Base-by-base conservation (phyloP, 2,329 filamentous ascomycete species). In the Chaetomiaceae sp. region DNA sequence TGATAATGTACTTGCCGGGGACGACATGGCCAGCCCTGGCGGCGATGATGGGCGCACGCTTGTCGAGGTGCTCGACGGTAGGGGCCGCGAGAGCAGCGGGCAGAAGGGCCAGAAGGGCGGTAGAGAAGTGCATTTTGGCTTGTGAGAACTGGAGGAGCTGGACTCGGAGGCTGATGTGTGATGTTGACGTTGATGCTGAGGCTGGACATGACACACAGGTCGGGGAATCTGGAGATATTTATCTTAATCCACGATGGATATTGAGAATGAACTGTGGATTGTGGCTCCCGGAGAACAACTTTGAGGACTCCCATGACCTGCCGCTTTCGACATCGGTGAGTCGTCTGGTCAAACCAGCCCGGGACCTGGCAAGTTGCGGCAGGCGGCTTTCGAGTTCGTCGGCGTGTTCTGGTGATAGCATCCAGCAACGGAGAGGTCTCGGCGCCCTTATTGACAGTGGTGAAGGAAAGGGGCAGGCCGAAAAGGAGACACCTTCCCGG, bases 1-100 rank as follows among this genome's bases (percentile, higher is more conserved):
- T 73, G 61, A 74, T 67, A 45, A 75, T 72, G 63, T 71, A 75
- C 58, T 69, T 68, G 57, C 66, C 66, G 5, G 68, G 67, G 48
- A 74, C 66, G 34, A 66, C 58, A 34, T 59, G 45, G 30, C 65
- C 67, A 46, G 61, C 64, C 48, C 66, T 63, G 25, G 70, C 65
- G 23, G 61, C 51, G 35, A 73, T 60, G 57, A 73, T 45, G 8
- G 71, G 70, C 3, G 70, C 65, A 13, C 58, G 58, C 43, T 54
- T 53, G 27, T 57, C 53, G 16, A 61, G 35, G 38, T 57, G 50
- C 19, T 44, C 52, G 21, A 57, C 50, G 17, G 61, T 46, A 20
- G 62, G 63, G 27, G 61, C 69, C n/a, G 67, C 69, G 27, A 70
- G 51, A 44, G 63, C 67, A 58, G 69, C 50, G 5, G 69, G 59